phyloP scores from a whole-genome alignment of 371 early-diverging fungal species.

The Parasitella parasitica region DNA sequence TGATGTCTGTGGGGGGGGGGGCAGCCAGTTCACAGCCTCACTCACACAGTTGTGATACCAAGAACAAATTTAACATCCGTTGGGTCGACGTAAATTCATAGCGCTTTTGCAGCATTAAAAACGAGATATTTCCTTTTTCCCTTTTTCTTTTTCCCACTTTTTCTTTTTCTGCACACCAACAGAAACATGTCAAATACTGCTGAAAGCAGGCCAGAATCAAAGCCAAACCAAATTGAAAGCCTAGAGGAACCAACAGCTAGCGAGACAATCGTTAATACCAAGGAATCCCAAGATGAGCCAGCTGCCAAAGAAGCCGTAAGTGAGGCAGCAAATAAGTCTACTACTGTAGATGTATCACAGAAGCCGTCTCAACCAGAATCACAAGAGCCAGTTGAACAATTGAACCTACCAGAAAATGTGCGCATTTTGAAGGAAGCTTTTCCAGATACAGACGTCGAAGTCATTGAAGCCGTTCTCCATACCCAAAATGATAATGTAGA shows the following conservation, averaged over 20 bases:
- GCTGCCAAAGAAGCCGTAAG: neutral
- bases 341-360: neutral
- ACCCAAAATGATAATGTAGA: slow-evolving; percentile 37
- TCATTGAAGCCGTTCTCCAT: slow-evolving; percentile 47
- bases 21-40: no score
- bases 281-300: neutral
- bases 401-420: slow-evolving; percentile 7
- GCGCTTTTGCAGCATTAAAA: neutral
- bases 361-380: neutral
- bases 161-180: neutral
- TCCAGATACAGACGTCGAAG: slow-evolving; percentile 44
- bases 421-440: slow-evolving; percentile 47
- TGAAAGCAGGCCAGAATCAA: neutral
- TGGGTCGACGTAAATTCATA: neutral
- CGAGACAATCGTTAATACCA: neutral
- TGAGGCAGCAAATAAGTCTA: neutral
- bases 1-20: no score
- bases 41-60: neutral
- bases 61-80: neutral
- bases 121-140: neutral
- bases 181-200: neutral
- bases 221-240: neutral
- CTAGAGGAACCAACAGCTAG: neutral
- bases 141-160: no score
- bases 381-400: neutral